Evolutionary conservation across 192 early-diverging fungal genomes (phyloP).

Genomic region (Mortierella claussenii): DNA sequence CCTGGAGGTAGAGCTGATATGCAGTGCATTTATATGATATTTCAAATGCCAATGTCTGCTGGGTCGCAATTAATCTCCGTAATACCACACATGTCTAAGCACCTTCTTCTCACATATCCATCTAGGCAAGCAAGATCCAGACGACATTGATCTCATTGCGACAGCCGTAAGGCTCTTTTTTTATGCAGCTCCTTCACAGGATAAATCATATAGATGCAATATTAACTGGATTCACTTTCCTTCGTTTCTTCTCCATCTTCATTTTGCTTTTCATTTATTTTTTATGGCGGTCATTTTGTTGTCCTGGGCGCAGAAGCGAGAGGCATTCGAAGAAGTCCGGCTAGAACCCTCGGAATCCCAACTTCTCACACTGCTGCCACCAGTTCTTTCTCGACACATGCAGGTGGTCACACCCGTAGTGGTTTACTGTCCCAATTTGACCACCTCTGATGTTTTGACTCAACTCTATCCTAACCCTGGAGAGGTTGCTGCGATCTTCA

Average conservation of each 20-base stretch:
- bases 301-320: conserved; percentile 33
- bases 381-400: conserved; percentile 29
- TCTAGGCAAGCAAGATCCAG: conserved; percentile 37
- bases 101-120: background rate
- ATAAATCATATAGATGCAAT: no score
- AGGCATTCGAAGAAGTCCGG: conserved; percentile 37
- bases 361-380: conserved; percentile 6
- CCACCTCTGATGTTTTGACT: conserved; percentile 9
- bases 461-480: conserved; percentile 37
- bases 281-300: background rate
- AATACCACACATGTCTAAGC: background rate
- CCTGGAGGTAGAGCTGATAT: no score
- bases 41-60: background rate
- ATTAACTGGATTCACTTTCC: no score
- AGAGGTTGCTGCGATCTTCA: conserved; percentile 43
- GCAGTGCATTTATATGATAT: no score
- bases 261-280: background rate
- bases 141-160: conserved; percentile 31
- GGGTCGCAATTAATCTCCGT: no score
- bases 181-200: no score
- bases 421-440: conserved; percentile 27
- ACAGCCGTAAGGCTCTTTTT: conserved; percentile 42
- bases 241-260: no score
- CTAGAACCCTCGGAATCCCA: background rate
- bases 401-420: conserved; percentile 40